Evolutionary conservation across 805 yeast genomes (phyloP).

Genomic region (Isabelozyma heimii): DNA sequence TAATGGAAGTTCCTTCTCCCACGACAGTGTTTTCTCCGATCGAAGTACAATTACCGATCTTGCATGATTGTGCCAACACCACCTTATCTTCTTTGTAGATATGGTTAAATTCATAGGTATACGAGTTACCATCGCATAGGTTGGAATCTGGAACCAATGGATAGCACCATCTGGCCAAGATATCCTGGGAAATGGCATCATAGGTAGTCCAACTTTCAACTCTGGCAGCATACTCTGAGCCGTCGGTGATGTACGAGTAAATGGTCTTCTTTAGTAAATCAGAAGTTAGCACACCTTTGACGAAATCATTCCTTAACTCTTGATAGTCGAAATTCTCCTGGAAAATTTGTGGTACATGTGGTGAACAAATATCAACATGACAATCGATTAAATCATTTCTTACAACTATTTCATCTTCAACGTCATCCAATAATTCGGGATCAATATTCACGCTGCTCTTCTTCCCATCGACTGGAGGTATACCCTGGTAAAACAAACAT

Average conservation of each 20-base stretch:
- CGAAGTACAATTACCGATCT: conserved; percentile 73
- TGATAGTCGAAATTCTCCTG: conserved; percentile 97
- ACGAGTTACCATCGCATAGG: conserved; percentile 66
- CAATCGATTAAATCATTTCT: conserved; percentile 96
- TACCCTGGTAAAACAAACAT: conserved; percentile 81
- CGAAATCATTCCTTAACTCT: conserved; percentile 78
- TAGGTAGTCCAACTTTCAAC: conserved; percentile 96
- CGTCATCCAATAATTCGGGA: conserved; percentile 76
- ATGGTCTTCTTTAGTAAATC: conserved; percentile 89
- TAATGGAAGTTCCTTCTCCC: conserved; percentile 69
- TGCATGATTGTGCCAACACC: conserved; percentile 91
- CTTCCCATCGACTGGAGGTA: conserved; percentile 50
- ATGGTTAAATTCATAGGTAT: conserved; percentile 78
- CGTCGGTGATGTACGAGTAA: conserved; percentile 78
- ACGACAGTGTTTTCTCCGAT: conserved; percentile 76
- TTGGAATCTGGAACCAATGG: conserved; percentile 90
- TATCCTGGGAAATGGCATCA: conserved; percentile 86
- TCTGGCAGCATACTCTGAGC: conserved; percentile 81
- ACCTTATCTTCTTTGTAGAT: conserved; percentile 86
- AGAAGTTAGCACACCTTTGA: conserved; percentile 84
- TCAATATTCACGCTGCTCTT: conserved; percentile 57
- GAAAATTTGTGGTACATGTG: conserved; percentile 91
- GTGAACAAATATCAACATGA: conserved; percentile 92
- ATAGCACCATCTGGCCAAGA: conserved; percentile 87
- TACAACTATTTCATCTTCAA: conserved; percentile 68